These are phyloP conservation scores for Massarina eburnea DNA, from an alignment of 2,329 filamentous ascomycete species.

Conservation along the genomic window DNA sequence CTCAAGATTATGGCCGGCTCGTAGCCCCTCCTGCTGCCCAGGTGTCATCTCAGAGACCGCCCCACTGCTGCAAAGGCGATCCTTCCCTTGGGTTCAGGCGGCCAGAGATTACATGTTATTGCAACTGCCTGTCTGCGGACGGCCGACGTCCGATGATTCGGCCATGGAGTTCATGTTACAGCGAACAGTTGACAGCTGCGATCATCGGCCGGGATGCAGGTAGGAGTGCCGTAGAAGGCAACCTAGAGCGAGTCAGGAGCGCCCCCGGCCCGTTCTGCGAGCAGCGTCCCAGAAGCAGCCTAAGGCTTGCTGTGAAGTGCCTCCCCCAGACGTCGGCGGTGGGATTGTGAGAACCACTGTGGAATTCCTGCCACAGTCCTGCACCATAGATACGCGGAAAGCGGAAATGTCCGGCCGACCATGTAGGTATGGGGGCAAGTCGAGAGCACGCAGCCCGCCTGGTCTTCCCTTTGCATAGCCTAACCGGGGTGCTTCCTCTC, in stretches of 20 bases:
- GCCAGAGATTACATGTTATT: no score
- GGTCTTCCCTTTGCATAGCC: slow-evolving; percentile 27
- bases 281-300: slow-evolving; percentile 19
- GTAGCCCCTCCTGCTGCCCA: slow-evolving; percentile 17
- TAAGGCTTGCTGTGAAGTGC: slow-evolving; percentile 14
- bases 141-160: slow-evolving; percentile 11
- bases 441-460: slow-evolving; percentile 21
- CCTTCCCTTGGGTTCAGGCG: slow-evolving; percentile 21
- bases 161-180: slow-evolving; percentile 1
- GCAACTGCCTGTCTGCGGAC: slow-evolving; percentile 11
- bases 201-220: slow-evolving; percentile 34
- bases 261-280: slow-evolving; percentile 7
- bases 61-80: slow-evolving; percentile 37
- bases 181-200: slow-evolving; percentile 28
- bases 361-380: not conserved
- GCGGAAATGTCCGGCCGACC: slow-evolving; percentile 32
- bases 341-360: no score
- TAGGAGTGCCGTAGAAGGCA: slow-evolving; percentile 24
- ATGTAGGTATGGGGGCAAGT: slow-evolving; percentile 16
- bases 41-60: slow-evolving; percentile 10
- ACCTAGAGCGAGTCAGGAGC: slow-evolving; percentile 15
- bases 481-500: slow-evolving; percentile 12
- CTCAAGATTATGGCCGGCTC: slow-evolving; percentile 13
- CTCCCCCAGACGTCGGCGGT: slow-evolving; percentile 2
- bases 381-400: slow-evolving; percentile 30